Percentiles rank a stretch among this genome's conserved stretches.
phyloP scores from a whole-genome alignment of 495 filamentous ascomycete species.

The Baudoinia panamericana region DNA sequence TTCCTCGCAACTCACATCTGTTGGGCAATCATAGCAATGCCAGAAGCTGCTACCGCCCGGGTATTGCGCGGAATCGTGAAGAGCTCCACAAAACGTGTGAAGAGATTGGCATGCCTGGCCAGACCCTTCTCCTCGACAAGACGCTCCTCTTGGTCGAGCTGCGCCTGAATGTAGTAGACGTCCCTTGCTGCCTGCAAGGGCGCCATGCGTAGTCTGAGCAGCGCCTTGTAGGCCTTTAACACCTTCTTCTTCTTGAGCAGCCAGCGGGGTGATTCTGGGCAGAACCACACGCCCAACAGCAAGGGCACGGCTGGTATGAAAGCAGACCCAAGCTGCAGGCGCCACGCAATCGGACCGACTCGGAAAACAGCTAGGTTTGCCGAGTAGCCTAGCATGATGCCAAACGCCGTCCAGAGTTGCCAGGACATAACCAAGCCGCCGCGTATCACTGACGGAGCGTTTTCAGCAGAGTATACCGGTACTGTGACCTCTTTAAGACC shows the following conservation, averaged over 20 bases:
- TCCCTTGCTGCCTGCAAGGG: slow-evolving; percentile 61
- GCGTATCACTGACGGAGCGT: slow-evolving; percentile 31
- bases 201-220: slow-evolving; percentile 40
- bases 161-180: slow-evolving; percentile 61
- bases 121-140: slow-evolving; percentile 30
- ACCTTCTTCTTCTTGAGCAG: slow-evolving; percentile 34
- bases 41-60: slow-evolving; percentile 51
- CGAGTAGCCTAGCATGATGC: slow-evolving; percentile 42
- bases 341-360: slow-evolving; percentile 49
- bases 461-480: slow-evolving; percentile 46
- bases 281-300: slow-evolving; percentile 51
- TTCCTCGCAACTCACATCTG: slow-evolving; percentile 74
- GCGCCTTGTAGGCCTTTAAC: slow-evolving; percentile 19
- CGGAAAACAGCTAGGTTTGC: slow-evolving; percentile 57
- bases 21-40: slow-evolving; percentile 56
- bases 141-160: slow-evolving; percentile 25
- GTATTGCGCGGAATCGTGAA: slow-evolving; percentile 59
- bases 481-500: slow-evolving; percentile 45
- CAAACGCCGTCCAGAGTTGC: slow-evolving; percentile 80
- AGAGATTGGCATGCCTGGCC: slow-evolving; percentile 32
- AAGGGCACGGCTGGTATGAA: slow-evolving; percentile 60
- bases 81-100: slow-evolving; percentile 47
- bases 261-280: slow-evolving; percentile 54
- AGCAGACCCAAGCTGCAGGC: slow-evolving; percentile 65
- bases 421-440: slow-evolving; percentile 72